Base-by-base conservation (phyloP, 176 grass and related monocot genomes). In the Oryza longistaminata region DNA sequence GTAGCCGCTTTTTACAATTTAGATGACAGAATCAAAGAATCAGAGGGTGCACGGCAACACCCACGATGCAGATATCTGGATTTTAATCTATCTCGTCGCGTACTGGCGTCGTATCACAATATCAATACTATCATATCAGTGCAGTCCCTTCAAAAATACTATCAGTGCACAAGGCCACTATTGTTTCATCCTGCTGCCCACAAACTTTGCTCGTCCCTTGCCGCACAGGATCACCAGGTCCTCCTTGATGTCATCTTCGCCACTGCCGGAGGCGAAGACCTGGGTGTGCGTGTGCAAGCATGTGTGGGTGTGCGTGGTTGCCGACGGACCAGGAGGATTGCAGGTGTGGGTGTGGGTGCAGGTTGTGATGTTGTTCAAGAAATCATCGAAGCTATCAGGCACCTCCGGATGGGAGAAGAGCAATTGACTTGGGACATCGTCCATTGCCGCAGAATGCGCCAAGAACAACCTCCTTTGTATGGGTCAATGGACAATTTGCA, bases 261-360 rank as follows among this genome's bases (percentile, higher is more conserved):
- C 79, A 42, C 34, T 22, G 24, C 29, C 53, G 17, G 62, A 78
- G n/a, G 86, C 78, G 40, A 94, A 64, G 40, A 96, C 84, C 67
- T 94, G 89, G 6, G 92, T 96, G 92, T 99, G 93, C 22, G 86
- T 88, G 82, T 97, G 94, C 71, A 92, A 83, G 67, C 94, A 97
- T 15, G 90, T 92, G 76, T 97, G 94, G 13, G 83, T 94, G 88
- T 99, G 97, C 61, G 76, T 82, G 74, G 93, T 40, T 27, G 65
- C 92, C 27, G 90, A 82, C 29, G 87, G 73, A 13, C 91, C 90
- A 0, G 93, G 86, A 48, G 90, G 86, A 71, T 94, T 90, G 90
- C 93, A 99, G 70, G 88, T 92, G 86, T 99, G 93, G 17, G 92
- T 94, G 83, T 99, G 97, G 55, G 88, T 96, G 81, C 96, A 99